phyloP scores from a whole-genome alignment of 108 stramenopile species.

The Discostella stelligeroides region DNA sequence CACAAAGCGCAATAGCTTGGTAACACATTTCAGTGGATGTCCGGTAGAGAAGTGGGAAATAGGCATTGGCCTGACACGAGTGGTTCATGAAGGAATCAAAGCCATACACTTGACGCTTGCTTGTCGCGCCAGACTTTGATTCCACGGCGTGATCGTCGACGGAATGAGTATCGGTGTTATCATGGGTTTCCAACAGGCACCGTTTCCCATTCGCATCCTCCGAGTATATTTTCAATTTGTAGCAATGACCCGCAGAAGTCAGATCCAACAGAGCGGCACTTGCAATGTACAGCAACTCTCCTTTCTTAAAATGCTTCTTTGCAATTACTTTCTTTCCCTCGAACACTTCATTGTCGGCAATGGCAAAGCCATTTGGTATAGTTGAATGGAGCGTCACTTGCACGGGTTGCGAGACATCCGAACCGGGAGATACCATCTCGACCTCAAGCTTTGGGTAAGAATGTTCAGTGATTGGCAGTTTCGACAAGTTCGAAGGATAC shows the following conservation, averaged over 20 bases:
- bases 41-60: constrained; percentile 23
- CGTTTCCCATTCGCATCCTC: constrained; percentile 8
- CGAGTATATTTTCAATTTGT: constrained; percentile 31
- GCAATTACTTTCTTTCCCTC: constrained; percentile 39
- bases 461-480: no score
- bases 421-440: not conserved
- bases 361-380: constrained; percentile 32
- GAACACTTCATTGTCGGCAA: constrained; percentile 25
- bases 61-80: constrained; percentile 34
- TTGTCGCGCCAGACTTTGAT: constrained; percentile 1
- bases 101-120: constrained; percentile 41
- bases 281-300: constrained; percentile 27
- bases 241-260: constrained; percentile 9
- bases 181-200: constrained; percentile 16
- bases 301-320: constrained; percentile 22
- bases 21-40: constrained; percentile 27
- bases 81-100: constrained; percentile 48
- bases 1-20: constrained; percentile 32
- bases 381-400: constrained; percentile 12
- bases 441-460: constrained; percentile 6
- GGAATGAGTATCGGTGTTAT: constrained; percentile 27
- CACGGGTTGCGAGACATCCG: not conserved
- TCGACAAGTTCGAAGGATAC: no score
- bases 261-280: constrained; percentile 34
- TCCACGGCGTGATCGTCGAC: constrained; percentile 7